Evolutionary conservation across 2,329 filamentous ascomycete species (phyloP).

Genomic region (Dothidotthia symphoricarpi): DNA sequence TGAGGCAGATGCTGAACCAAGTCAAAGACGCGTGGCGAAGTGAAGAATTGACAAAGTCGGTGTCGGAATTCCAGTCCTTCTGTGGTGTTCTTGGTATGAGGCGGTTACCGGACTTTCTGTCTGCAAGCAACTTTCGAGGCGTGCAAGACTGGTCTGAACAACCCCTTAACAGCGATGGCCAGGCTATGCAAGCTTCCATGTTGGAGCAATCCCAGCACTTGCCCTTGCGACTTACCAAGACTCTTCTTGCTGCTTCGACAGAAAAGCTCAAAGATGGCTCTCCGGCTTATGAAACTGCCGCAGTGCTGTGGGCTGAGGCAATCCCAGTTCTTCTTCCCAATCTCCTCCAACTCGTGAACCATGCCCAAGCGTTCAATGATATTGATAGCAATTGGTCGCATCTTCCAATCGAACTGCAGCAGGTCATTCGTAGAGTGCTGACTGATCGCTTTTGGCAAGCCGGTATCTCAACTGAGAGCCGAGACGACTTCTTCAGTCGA

Average conservation of each 20-base stretch:
- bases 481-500: slow-evolving; percentile 92
- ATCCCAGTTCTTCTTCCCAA: slow-evolving; percentile 82
- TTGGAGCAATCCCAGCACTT: slow-evolving; percentile 72
- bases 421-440: slow-evolving; percentile 76
- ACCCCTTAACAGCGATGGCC: slow-evolving; percentile 74
- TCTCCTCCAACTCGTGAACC: slow-evolving; percentile 78
- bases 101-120: slow-evolving; percentile 77
- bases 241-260: slow-evolving; percentile 86
- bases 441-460: slow-evolving; percentile 98
- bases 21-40: slow-evolving; percentile 79
- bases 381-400: slow-evolving; percentile 73
- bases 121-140: slow-evolving; percentile 68
- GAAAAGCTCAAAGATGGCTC: slow-evolving; percentile 79
- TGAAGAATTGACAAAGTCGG: slow-evolving; percentile 62
- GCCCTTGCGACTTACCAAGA: slow-evolving; percentile 83
- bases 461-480: slow-evolving; percentile 91
- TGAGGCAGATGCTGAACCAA: slow-evolving; percentile 77
- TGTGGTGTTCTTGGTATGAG: slow-evolving; percentile 76
- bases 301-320: slow-evolving; percentile 78
- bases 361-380: slow-evolving; percentile 90
- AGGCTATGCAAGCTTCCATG: slow-evolving; percentile 73
- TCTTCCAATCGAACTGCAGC: slow-evolving; percentile 71
- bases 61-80: slow-evolving; percentile 76
- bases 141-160: slow-evolving; percentile 80
- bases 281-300: slow-evolving; percentile 70